These are phyloP conservation scores for Berkeleyomyces rouxiae DNA, from an alignment of 2,329 filamentous ascomycete genomes.

Conservation along the genomic window DNA sequence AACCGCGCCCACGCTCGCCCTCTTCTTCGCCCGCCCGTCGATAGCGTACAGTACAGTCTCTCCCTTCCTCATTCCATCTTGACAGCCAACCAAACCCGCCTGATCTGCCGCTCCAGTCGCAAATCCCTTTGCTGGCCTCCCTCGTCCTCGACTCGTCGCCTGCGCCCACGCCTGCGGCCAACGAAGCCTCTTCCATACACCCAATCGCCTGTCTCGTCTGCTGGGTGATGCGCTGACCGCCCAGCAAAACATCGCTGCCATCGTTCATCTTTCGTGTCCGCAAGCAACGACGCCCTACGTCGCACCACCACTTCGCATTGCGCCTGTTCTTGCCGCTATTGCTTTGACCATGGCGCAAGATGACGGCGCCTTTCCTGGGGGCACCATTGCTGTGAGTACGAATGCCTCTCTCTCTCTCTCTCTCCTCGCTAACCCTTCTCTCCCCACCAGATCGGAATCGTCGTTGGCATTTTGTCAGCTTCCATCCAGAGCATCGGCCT, in stretches of 20 bases:
- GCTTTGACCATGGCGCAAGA: not conserved
- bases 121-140: not conserved
- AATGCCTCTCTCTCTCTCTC: not conserved
- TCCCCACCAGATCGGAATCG: conserved; percentile 59
- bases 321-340: not conserved
- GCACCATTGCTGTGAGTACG: conserved; percentile 54
- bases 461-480: conserved; percentile 85
- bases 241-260: not conserved
- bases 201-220: not conserved
- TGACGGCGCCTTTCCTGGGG: conserved; percentile 47
- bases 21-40: not conserved
- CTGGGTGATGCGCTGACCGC: not conserved
- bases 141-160: not conserved
- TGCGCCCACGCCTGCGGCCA: not conserved
- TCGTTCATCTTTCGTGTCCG: not conserved
- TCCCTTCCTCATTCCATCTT: not conserved
- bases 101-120: not conserved
- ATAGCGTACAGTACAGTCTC: not conserved
- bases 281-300: not conserved
- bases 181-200: not conserved
- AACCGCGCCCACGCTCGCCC: not conserved
- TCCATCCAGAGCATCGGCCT: conserved; percentile 89
- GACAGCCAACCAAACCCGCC: not conserved
- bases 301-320: not conserved
- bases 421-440: conserved; percentile 14